Evolutionary conservation across 495 filamentous ascomycete genomes (phyloP), one percentile per base, ranked within the genome.

Genomic region (Darksidea phi): DNA sequence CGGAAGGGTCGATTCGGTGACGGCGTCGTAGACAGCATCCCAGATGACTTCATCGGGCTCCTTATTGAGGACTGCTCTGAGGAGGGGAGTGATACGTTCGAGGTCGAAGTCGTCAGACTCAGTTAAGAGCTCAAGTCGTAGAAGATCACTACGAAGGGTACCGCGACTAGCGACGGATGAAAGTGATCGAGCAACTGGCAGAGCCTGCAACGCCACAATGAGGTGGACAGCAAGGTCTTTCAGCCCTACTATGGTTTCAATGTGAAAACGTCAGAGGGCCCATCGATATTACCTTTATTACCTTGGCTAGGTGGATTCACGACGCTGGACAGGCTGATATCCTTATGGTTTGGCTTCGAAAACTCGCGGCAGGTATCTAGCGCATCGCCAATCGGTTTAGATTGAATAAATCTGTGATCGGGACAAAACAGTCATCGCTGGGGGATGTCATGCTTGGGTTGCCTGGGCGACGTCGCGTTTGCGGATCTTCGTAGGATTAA

Each of bases 101-200:
- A 67, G 50, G 55, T 74, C 42, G 61, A 76, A 75, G 60, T 72
- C 53, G 46, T 71, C 61, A 42, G 73, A 73, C 49, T 41, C 37
- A 57, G 73, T 36, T 8, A 67, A 59, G 4, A 64, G 42, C 28
- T 23, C 65, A 25, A 76, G 57, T 21, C 41, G 18, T 28, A 46
- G 52, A 17, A 60, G 45, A 49, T 58, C 23, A 24, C 45, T 28
- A 20, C 48, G 21, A 11, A 58, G 45, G 43, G 48, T 48, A 48
- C 5, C 17, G n/a, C 21, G 25, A 32, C 21, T 25, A 26, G 20
- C 12, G 17, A 48, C 32, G 36, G 54, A 58, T 13, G 43, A 42
- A 1, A 58, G 26, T 20, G 13, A 58, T 34, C 23, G 32, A 48
- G 54, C 13, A 10, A 36, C 45, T 0, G 43, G 25, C 17, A 58